Conservation (phyloP, 2,329 filamentous ascomycete genomes). For the Colletotrichum tropicale region DNA sequence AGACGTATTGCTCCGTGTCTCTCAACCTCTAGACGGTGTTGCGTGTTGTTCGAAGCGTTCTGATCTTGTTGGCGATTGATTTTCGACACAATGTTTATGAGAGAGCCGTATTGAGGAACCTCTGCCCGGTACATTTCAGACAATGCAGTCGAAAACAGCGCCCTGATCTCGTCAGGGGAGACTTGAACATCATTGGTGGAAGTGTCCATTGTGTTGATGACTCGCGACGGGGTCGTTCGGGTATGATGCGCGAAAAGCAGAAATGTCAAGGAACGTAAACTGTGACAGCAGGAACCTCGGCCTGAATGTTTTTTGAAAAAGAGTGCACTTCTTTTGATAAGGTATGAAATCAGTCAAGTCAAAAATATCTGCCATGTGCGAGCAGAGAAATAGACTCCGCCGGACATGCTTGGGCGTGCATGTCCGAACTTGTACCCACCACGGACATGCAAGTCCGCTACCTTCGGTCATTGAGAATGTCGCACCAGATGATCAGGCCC, state of each 20-base stretch:
- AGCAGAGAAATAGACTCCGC: background rate
- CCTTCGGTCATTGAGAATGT: background rate
- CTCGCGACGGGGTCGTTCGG: background rate
- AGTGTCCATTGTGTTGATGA: background rate
- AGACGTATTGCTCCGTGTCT: constrained; percentile 54
- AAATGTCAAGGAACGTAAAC: background rate
- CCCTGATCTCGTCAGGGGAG: constrained; percentile 25
- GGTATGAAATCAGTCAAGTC: background rate
- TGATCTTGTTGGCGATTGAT: constrained; percentile 5
- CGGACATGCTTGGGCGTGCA: background rate
- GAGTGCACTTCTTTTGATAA: background rate
- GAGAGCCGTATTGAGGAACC: constrained; percentile 25
- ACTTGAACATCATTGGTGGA: background rate
- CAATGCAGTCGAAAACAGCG: constrained; percentile 22
- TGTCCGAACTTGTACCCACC: background rate
- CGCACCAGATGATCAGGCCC: rapidly evolving
- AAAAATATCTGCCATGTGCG: background rate
- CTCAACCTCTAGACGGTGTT: constrained; percentile 24
- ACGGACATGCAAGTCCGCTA: background rate
- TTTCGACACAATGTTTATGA: constrained; percentile 22
- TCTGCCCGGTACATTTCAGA: constrained; percentile 28
- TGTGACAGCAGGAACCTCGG: rapidly evolving
- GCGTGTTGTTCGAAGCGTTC: background rate
- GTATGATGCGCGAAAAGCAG: background rate
- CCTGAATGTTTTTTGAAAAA: background rate